Conservation (phyloP, 371 early-diverging fungal species). For the Dichotomocladium elegans region DNA sequence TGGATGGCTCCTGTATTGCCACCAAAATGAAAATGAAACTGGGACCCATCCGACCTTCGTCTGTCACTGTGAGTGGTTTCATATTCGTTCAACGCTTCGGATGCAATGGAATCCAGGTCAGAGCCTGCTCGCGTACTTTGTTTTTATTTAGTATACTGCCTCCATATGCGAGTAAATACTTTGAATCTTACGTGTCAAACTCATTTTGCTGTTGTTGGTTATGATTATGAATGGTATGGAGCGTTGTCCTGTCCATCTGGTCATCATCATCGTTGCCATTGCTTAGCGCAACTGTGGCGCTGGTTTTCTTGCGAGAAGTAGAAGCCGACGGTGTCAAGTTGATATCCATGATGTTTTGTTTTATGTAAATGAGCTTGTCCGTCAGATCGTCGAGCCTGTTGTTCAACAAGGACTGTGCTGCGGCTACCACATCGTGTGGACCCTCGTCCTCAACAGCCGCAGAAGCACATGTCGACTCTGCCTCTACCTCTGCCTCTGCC, state of each 20-base stretch:
- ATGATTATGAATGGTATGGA: constrained; percentile 11
- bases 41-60: constrained; percentile 23
- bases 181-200: no score
- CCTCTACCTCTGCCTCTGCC: neutral
- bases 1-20: no score
- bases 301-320: no score
- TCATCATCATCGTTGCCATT: neutral
- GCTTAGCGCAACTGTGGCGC: no score
- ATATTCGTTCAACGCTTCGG: constrained; percentile 35
- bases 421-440: neutral
- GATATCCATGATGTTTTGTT: constrained; percentile 31
- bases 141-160: neutral
- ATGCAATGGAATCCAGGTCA: constrained; percentile 32
- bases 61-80: constrained; percentile 15
- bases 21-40: constrained; percentile 12
- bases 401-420: constrained; percentile 24
- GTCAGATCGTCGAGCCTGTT: constrained; percentile 32
- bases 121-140: constrained; percentile 4
- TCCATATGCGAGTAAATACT: no score
- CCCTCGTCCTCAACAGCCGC: constrained; percentile 3
- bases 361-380: constrained; percentile 31
- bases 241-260: constrained; percentile 15
- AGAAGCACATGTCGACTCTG: constrained; percentile 5
- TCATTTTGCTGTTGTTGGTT: no score
- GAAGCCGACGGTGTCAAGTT: constrained; percentile 1